These are phyloP conservation scores for Polyporus arcularius DNA, from an alignment of 768 basidiomycete genomes.

Conservation along the genomic window DNA sequence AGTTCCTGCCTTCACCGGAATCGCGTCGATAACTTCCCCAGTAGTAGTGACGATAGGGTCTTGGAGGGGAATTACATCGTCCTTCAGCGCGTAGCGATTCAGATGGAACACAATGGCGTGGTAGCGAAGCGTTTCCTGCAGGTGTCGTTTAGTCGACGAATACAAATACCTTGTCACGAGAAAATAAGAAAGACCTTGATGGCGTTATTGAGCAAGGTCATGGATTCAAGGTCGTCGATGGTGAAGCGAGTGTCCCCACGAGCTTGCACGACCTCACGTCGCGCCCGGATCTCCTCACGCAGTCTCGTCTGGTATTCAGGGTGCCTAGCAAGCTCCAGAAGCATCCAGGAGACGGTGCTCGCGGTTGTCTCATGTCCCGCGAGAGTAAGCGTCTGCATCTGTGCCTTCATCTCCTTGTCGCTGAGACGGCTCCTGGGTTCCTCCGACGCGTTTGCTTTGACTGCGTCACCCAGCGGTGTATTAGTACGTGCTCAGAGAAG, in stretches of 20 bases:
- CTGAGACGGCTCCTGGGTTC: constrained; percentile 1
- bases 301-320: constrained; percentile 4
- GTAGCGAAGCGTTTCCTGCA: constrained; percentile 22
- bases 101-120: constrained; percentile 20
- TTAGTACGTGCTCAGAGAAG: no score
- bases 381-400: constrained; percentile 7
- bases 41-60: constrained; percentile 29
- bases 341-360: neutral
- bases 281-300: constrained; percentile 8
- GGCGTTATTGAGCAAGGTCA: neutral
- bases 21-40: constrained; percentile 24
- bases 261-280: neutral
- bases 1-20: constrained; percentile 39
- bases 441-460: constrained; percentile 18
- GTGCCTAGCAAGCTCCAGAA: neutral
- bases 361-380: constrained; percentile 8
- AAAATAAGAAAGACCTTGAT: constrained; percentile 26
- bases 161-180: neutral
- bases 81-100: constrained; percentile 19
- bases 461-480: neutral
- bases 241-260: constrained; percentile 10
- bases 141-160: no score
- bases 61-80: constrained; percentile 36
- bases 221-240: constrained; percentile 3
- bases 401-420: constrained; percentile 13